phyloP scores from a whole-genome alignment of 768 basidiomycete species.

The Boletus vinaceobasis region DNA sequence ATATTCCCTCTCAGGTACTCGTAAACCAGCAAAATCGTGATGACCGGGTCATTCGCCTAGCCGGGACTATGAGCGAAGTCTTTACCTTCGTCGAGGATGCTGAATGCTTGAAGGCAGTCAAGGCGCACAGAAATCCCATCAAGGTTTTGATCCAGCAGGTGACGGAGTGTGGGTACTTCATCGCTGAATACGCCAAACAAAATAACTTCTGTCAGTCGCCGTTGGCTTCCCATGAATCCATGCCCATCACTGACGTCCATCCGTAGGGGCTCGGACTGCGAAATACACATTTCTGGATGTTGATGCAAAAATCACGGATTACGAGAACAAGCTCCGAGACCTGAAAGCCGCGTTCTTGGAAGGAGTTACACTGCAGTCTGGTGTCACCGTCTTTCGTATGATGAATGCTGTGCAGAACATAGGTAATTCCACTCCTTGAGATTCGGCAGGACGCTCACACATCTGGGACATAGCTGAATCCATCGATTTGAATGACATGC shows the following conservation, averaged over 20 bases:
- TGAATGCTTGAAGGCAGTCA: conserved; percentile 3
- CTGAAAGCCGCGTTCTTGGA: conserved; percentile 16
- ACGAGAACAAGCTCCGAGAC: conserved; percentile 18
- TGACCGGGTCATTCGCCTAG: conserved; percentile 13
- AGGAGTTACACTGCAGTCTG: conserved; percentile 13
- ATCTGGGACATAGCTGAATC: conserved; percentile 6
- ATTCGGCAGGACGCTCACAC: neutral
- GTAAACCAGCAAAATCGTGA: conserved; percentile 18
- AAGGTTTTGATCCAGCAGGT: conserved; percentile 17
- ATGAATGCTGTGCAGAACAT: conserved; percentile 12
- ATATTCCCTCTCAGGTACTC: conserved; percentile 8
- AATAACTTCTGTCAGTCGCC: conserved; percentile 14
- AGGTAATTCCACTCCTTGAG: neutral
- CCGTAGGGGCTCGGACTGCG: conserved; percentile 12
- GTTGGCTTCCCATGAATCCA: neutral
- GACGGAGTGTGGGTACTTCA: conserved; percentile 25
- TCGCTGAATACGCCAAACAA: conserved; percentile 19
- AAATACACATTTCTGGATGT: conserved; percentile 18
- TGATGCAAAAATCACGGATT: conserved; percentile 15
- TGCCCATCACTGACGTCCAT: neutral
- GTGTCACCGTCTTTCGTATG: conserved; percentile 19
- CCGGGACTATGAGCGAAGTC: conserved; percentile 12
- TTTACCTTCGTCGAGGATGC: conserved; percentile 15
- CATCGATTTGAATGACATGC: conserved; percentile 19
- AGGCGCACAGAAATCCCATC: conserved; percentile 6